phyloP scores from a whole-genome alignment of 2,329 filamentous ascomycete genomes.

The Scopulariopsis brevicaulis region DNA sequence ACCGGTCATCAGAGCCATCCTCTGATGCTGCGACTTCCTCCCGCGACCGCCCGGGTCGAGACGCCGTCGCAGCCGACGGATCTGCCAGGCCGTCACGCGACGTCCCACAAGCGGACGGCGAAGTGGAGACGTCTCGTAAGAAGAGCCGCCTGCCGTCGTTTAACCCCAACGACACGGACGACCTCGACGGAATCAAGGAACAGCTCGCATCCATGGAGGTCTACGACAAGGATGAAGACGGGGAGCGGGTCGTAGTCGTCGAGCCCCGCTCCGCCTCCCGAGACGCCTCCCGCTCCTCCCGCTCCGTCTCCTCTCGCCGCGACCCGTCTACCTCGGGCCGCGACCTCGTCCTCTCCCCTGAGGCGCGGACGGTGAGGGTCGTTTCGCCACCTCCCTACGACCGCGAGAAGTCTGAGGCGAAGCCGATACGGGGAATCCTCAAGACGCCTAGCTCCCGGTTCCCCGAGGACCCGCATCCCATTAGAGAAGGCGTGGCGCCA shows the following conservation, averaged over 20 bases:
- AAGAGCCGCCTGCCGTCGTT: slow-evolving; percentile 20
- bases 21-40: not conserved
- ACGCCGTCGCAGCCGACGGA: not conserved
- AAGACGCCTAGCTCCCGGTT: slow-evolving; percentile 75
- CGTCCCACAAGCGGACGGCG: not conserved
- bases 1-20: not conserved
- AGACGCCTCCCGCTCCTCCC: not conserved
- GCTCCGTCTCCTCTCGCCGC: not conserved
- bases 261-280: slow-evolving; percentile 7
- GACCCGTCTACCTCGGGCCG: slow-evolving; percentile 17
- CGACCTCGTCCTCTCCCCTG: slow-evolving; percentile 19
- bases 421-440: slow-evolving; percentile 72
- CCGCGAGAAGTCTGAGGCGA: slow-evolving; percentile 42
- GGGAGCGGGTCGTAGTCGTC: not conserved
- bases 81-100: not conserved
- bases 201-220: slow-evolving; percentile 32
- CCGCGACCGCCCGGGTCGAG: not conserved
- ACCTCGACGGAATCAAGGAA: slow-evolving; percentile 36
- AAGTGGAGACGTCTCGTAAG: not conserved
- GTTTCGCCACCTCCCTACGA: slow-evolving; percentile 61
- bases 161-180: slow-evolving; percentile 39
- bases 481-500: slow-evolving; percentile 86
- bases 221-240: slow-evolving; percentile 1
- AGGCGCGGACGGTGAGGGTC: slow-evolving; percentile 47
- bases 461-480: slow-evolving; percentile 72